A percentile compares a stretch with the other conserved stretches of the same genome.
Conservation (phyloP, 768 basidiomycete species). For the Agrocybe praecox region DNA sequence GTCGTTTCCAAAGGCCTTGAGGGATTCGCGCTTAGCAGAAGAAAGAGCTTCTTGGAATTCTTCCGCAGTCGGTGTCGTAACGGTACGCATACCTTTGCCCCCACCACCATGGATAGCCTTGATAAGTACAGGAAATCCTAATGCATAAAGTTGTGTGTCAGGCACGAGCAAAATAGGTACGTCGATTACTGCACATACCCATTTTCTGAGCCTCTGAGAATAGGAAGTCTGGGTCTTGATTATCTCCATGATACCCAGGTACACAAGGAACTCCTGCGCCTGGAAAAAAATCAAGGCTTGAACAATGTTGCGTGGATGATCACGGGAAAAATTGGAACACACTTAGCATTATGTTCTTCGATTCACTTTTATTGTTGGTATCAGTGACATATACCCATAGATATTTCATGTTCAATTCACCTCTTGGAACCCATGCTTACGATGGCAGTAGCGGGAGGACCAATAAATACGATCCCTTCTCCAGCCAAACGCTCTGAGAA, state of each 20-base stretch:
- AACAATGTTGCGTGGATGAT: not conserved
- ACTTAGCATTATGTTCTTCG: constrained; percentile 94
- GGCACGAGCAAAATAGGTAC: not conserved
- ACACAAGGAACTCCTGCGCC: constrained; percentile 92
- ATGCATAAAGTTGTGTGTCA: not conserved
- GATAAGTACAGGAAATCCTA: constrained; percentile 90
- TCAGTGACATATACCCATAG: not conserved
- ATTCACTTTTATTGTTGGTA: constrained; percentile 52
- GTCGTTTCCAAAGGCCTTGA: constrained; percentile 87
- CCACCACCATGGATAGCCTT: constrained; percentile 97
- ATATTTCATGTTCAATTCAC: constrained; percentile 22
- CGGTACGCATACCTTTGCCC: constrained; percentile 93
- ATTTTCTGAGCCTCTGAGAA: constrained; percentile 71
- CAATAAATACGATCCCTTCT: constrained; percentile 88
- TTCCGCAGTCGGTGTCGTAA: constrained; percentile 52
- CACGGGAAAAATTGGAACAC: constrained; percentile 17
- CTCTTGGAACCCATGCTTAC: constrained; percentile 96
- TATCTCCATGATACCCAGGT: constrained; percentile 88
- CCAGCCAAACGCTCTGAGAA: constrained; percentile 77
- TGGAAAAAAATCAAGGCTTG: constrained; percentile 23
- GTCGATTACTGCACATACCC: constrained; percentile 36
- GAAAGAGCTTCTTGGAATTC: constrained; percentile 81
- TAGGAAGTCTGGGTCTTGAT: constrained; percentile 77
- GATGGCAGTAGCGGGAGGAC: constrained; percentile 87
- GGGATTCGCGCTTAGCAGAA: constrained; percentile 88